A percentile compares a stretch with the other conserved stretches of the same genome.
These are phyloP conservation scores for Salvia rosmarinus DNA, from an alignment of 257 asterid genomes.

Conservation along the genomic window DNA sequence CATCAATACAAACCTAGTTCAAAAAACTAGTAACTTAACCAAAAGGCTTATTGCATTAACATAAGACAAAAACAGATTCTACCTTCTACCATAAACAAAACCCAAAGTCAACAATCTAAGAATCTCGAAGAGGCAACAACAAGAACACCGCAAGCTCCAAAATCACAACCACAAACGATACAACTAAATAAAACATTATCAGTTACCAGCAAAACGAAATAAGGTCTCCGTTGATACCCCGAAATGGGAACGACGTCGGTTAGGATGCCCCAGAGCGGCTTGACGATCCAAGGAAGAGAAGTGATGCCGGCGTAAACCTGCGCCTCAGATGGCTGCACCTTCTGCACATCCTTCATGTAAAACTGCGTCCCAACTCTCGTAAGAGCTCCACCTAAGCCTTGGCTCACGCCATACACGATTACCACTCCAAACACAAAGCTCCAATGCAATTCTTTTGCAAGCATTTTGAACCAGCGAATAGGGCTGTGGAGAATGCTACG, in stretches of 20 bases:
- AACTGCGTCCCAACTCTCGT: slow-evolving; percentile 71
- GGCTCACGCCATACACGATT: slow-evolving; percentile 83
- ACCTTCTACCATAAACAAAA: slow-evolving; percentile 10
- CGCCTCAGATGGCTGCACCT: slow-evolving; percentile 96
- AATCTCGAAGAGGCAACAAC: slow-evolving; percentile 28
- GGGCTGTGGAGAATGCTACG: slow-evolving; percentile 49
- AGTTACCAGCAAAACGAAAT: slow-evolving; percentile 84
- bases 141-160: slow-evolving; percentile 13
- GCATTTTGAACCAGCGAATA: slow-evolving; percentile 71
- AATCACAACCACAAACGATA: not conserved
- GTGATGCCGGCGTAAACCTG: slow-evolving; percentile 86
- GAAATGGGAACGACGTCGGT: slow-evolving; percentile 86
- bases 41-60: not conserved
- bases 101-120: slow-evolving; percentile 1
- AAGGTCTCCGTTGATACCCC: slow-evolving; percentile 90
- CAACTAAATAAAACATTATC: not conserved
- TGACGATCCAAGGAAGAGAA: slow-evolving; percentile 90
- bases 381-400: slow-evolving; percentile 88
- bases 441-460: slow-evolving; percentile 77
- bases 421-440: slow-evolving; percentile 82
- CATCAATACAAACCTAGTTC: slow-evolving; percentile 7
- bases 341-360: slow-evolving; percentile 96
- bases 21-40: not conserved
- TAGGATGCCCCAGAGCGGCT: slow-evolving; percentile 93
- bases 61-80: slow-evolving; percentile 16